Evolutionary conservation across 2,329 filamentous ascomycete species (phyloP).

Genomic region (Diaporthe sp.): DNA sequence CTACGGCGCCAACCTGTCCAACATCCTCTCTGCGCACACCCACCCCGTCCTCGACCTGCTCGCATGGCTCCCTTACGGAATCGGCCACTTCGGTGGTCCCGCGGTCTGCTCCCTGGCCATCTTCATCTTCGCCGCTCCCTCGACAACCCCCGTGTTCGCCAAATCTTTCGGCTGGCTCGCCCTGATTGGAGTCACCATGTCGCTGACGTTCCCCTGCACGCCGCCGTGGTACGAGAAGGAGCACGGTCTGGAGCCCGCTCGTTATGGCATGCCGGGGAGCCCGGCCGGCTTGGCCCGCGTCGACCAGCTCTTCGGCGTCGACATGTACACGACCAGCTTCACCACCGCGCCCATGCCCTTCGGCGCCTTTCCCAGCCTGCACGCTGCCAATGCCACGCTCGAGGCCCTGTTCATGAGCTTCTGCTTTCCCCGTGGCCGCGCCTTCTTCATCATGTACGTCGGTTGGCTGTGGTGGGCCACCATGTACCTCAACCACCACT

Average conservation of each 20-base stretch:
- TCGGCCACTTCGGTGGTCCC: slow-evolving; percentile 90
- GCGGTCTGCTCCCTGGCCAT: slow-evolving; percentile 82
- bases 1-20: slow-evolving; percentile 95
- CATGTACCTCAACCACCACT: slow-evolving; percentile 98
- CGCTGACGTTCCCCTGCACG: slow-evolving; percentile 92
- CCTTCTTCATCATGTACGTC: slow-evolving; percentile 85
- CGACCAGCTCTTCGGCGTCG: slow-evolving; percentile 89
- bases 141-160: slow-evolving; percentile 86
- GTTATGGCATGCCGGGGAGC: slow-evolving; percentile 91
- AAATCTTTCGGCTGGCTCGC: slow-evolving; percentile 94
- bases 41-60: slow-evolving; percentile 86
- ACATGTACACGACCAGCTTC: slow-evolving; percentile 94
- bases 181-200: slow-evolving; percentile 86
- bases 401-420: slow-evolving; percentile 95
- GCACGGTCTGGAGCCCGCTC: slow-evolving; percentile 89
- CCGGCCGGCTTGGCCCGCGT: slow-evolving; percentile 91
- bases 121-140: slow-evolving; percentile 90
- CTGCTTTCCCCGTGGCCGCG: slow-evolving; percentile 86
- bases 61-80: slow-evolving; percentile 93
- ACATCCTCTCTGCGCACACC: slow-evolving; percentile 92
- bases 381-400: slow-evolving; percentile 89
- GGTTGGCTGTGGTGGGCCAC: slow-evolving; percentile 99
- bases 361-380: slow-evolving; percentile 93
- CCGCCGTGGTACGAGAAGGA: slow-evolving; percentile 97
- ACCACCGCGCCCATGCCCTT: slow-evolving; percentile 92